Percentiles rank a stretch among this genome's conserved stretches.
These are phyloP conservation scores for Suillus occidentalis DNA, from an alignment of 768 basidiomycete genomes.

Conservation along the genomic window DNA sequence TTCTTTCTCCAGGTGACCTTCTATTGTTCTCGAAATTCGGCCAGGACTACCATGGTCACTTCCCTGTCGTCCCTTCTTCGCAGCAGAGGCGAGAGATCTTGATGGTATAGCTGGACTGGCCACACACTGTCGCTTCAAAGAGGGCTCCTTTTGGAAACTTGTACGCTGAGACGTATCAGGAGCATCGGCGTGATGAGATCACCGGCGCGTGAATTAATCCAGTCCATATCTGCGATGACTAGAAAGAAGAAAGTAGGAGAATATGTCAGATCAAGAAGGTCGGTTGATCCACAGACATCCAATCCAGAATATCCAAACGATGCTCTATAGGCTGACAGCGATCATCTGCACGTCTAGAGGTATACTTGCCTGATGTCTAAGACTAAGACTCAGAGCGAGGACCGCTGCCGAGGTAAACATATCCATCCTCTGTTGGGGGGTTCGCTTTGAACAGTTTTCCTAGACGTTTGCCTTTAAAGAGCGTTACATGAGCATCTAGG, in stretches of 20 bases:
- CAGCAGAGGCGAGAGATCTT: background rate
- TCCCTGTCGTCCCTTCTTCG: slow-evolving; percentile 1
- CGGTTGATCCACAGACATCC: background rate
- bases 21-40: background rate
- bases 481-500: background rate
- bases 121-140: slow-evolving; percentile 18
- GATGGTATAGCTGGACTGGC: background rate
- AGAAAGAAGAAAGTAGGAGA: background rate
- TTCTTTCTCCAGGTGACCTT: slow-evolving; percentile 15
- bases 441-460: slow-evolving; percentile 58
- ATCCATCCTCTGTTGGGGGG: slow-evolving; percentile 76
- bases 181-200: too few relatives aligned
- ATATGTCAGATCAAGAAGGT: background rate
- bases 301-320: background rate
- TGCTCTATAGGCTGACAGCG: background rate
- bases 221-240: background rate
- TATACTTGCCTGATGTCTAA: slow-evolving; percentile 14
- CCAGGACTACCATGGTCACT: background rate
- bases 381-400: slow-evolving; percentile 18
- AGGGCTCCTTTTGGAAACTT: background rate
- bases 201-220: background rate
- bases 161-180: slow-evolving; percentile 10
- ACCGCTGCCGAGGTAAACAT: slow-evolving; percentile 63
- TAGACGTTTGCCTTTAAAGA: slow-evolving; percentile 59
- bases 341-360: background rate